A percentile compares a stretch with the other conserved stretches of the same genome.
These are phyloP conservation scores for Graphiopsis chlorocephala DNA, from an alignment of 2,329 filamentous ascomycete species.

Conservation along the genomic window DNA sequence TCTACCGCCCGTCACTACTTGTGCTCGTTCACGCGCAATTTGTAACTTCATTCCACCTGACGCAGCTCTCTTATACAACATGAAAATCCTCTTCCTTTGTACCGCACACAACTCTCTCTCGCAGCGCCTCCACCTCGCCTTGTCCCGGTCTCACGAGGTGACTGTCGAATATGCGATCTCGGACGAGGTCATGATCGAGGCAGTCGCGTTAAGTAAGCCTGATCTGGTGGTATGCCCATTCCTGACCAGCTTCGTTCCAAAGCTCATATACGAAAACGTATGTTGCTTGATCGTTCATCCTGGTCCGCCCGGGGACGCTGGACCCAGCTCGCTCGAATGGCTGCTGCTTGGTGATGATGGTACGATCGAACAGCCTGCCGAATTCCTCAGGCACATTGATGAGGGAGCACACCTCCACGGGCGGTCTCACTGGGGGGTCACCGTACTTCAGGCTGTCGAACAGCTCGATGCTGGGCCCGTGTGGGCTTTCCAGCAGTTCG, in stretches of 20 bases:
- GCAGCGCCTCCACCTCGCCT: conserved; percentile 38
- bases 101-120: conserved; percentile 47
- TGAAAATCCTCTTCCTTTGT: conserved; percentile 45
- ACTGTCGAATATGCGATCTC: conserved; percentile 41
- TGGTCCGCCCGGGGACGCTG: conserved; percentile 43
- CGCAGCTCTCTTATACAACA: conserved; percentile 18
- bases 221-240: conserved; percentile 46
- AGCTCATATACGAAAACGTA: conserved; percentile 38
- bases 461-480: conserved; percentile 45
- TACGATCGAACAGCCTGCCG: conserved; percentile 30
- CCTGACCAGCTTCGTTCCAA: conserved; percentile 39
- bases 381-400: conserved; percentile 30
- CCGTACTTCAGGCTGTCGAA: conserved; percentile 40
- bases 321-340: conserved; percentile 44
- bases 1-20: not conserved
- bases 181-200: conserved; percentile 37
- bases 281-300: conserved; percentile 44
- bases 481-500: conserved; percentile 46
- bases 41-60: not conserved
- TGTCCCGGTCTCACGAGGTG: conserved; percentile 39
- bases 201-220: conserved; percentile 38
- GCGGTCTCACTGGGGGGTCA: conserved; percentile 43
- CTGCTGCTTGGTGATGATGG: conserved; percentile 45
- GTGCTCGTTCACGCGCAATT: not conserved
- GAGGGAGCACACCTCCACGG: conserved; percentile 29